A percentile compares a stretch with the other conserved stretches of the same genome.
phyloP scores from a whole-genome alignment of 306 rosid genomes.

The Acacia confusa region DNA sequence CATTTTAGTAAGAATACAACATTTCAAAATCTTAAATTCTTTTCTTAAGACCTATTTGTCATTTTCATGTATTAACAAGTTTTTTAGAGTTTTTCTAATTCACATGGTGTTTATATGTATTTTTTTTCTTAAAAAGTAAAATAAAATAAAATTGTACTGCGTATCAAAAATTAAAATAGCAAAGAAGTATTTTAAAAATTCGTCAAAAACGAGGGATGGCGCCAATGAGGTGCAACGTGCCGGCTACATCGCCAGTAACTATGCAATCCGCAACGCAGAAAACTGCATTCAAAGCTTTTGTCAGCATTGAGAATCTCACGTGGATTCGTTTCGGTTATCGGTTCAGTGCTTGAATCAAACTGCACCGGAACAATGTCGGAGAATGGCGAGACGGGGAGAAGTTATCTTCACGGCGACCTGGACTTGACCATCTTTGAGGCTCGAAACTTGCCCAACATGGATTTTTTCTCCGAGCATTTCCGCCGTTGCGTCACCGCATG shows the following conservation, averaged over 20 bases:
- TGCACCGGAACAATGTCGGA: constrained; percentile 48
- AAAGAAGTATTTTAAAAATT: neutral
- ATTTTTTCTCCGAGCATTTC: constrained; percentile 62
- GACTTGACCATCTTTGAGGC: constrained; percentile 67
- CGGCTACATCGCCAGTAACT: neutral
- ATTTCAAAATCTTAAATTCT: too few relatives aligned
- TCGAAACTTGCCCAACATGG: constrained; percentile 76
- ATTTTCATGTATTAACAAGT: too few relatives aligned
- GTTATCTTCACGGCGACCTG: constrained; percentile 83
- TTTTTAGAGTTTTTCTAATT: too few relatives aligned
- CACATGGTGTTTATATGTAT: too few relatives aligned
- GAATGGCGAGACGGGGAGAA: constrained; percentile 21
- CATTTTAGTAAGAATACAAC: too few relatives aligned
- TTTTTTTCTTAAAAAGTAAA: too few relatives aligned
- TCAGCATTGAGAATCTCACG: neutral
- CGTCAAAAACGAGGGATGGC: neutral
- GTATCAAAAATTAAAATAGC: neutral
- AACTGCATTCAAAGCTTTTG: neutral
- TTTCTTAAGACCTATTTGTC: fast-evolving
- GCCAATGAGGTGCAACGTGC: neutral
- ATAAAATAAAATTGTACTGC: neutral
- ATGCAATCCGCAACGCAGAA: neutral
- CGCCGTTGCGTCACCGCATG: constrained; percentile 87
- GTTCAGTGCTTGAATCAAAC: neutral
- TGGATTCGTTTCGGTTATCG: neutral